These are phyloP conservation scores for Tetrahymena malaccensis DNA, from an alignment of 73 alveolate species.

Conservation along the genomic window DNA sequence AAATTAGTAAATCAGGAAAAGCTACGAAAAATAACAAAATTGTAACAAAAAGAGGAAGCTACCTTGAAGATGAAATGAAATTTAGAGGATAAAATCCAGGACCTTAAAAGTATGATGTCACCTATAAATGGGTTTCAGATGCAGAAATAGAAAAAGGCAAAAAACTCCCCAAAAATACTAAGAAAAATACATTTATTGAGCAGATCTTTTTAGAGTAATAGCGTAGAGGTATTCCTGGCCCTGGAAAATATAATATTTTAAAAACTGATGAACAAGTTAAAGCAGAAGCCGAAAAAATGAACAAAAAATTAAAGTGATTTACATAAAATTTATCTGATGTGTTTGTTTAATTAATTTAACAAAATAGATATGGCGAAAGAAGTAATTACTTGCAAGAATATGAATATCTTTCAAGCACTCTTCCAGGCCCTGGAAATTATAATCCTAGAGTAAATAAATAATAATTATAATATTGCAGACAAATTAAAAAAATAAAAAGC, in stretches of 20 bases:
- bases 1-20: neutral
- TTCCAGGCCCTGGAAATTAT: slow-evolving; percentile 46
- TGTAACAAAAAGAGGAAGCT: slow-evolving; percentile 36
- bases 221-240: slow-evolving; percentile 25
- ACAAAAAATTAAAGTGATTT: slow-evolving; percentile 11
- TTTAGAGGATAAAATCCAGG: slow-evolving; percentile 26
- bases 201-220: slow-evolving; percentile 21
- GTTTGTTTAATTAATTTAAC: neutral
- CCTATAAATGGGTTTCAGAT: slow-evolving; percentile 3
- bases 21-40: slow-evolving; percentile 25
- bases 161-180: neutral
- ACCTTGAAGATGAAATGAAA: slow-evolving; percentile 19
- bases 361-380: slow-evolving; percentile 21
- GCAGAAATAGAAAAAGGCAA: slow-evolving; percentile 5
- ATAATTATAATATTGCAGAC: neutral
- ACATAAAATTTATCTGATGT: neutral
- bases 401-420: slow-evolving; percentile 15
- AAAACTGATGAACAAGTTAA: slow-evolving; percentile 11
- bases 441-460: slow-evolving; percentile 21
- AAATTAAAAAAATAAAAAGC: neutral
- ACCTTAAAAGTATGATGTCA: slow-evolving; percentile 28
- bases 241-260: slow-evolving; percentile 21
- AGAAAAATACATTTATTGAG: slow-evolving; percentile 27
- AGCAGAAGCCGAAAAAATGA: slow-evolving; percentile 2
- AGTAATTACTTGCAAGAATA: slow-evolving; percentile 26